phyloP scores from a whole-genome alignment of 176 grass and related monocot genomes.

The Juncus effusus region DNA sequence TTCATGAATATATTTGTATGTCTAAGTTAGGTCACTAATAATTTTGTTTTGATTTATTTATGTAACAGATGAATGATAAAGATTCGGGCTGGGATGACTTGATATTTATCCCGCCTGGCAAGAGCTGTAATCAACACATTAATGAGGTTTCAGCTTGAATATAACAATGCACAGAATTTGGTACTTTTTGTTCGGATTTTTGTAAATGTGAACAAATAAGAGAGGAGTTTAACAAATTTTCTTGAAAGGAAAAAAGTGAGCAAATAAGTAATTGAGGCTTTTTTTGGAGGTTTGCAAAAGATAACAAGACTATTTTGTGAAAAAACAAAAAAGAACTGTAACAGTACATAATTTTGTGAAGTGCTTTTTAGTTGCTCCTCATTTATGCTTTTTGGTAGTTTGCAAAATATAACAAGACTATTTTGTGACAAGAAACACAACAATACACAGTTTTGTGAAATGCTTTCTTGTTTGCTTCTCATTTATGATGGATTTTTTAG shows the following conservation, averaged over 20 bases:
- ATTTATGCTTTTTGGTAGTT: background rate
- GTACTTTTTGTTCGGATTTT: background rate
- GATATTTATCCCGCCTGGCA: conserved; percentile 96
- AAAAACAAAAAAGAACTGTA: background rate
- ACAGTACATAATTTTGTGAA: too few species aligned
- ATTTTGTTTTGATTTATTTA: background rate
- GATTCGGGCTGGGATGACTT: conserved; percentile 98
- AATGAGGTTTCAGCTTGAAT: conserved; percentile 64
- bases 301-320: conserved; percentile 4
- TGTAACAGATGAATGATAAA: conserved; percentile 70
- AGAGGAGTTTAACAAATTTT: background rate
- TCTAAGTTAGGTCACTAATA: background rate
- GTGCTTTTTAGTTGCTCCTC: too few species aligned
- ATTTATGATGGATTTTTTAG: too few species aligned
- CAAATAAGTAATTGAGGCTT: too few species aligned
- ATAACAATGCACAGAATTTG: background rate
- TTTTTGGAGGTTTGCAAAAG: conserved; percentile 6
- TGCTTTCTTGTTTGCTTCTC: too few species aligned
- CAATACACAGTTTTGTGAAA: too few species aligned
- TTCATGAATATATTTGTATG: background rate
- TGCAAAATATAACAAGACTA: background rate
- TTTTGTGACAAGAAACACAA: background rate
- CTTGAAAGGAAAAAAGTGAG: background rate
- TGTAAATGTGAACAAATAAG: background rate
- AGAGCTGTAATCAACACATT: conserved; percentile 69